Percentiles rank a stretch among this genome's conserved stretches.
These are phyloP conservation scores for Tuber melanosporum DNA, from an alignment of 495 filamentous ascomycete genomes.

Conservation along the genomic window DNA sequence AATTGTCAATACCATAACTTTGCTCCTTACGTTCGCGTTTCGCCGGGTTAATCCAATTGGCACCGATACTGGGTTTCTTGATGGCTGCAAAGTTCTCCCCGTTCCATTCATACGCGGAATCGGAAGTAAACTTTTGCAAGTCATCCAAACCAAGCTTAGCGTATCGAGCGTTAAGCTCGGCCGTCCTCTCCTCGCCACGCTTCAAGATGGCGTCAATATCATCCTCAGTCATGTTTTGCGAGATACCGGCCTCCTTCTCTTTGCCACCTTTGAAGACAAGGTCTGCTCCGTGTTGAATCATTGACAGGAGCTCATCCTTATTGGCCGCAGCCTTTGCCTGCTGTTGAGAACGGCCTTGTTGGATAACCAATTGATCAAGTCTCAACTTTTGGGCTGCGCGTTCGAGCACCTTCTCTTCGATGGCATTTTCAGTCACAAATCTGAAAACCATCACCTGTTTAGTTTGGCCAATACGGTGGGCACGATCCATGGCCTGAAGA, in stretches of 20 bases:
- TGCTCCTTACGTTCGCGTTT: slow-evolving; percentile 99
- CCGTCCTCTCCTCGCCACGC: slow-evolving; percentile 82
- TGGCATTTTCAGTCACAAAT: slow-evolving; percentile 95
- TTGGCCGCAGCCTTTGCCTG: slow-evolving; percentile 76
- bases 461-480: slow-evolving; percentile 96
- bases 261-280: slow-evolving; percentile 70
- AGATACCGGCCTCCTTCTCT: slow-evolving; percentile 37
- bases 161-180: slow-evolving; percentile 82
- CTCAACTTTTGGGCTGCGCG: slow-evolving; percentile 95
- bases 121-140: slow-evolving; percentile 92
- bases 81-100: slow-evolving; percentile 84
- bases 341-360: slow-evolving; percentile 93
- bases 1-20: slow-evolving; percentile 96
- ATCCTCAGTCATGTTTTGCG: slow-evolving; percentile 64
- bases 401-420: slow-evolving; percentile 97
- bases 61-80: slow-evolving; percentile 86
- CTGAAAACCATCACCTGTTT: slow-evolving; percentile 96
- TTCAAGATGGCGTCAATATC: slow-evolving; percentile 84
- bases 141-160: slow-evolving; percentile 98
- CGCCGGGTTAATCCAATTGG: slow-evolving; percentile 96
- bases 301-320: slow-evolving; percentile 90
- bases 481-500: slow-evolving; percentile 96
- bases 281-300: slow-evolving; percentile 99
- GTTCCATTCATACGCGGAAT: slow-evolving; percentile 98
- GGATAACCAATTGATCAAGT: slow-evolving; percentile 97